A percentile compares a stretch with the other conserved stretches of the same genome.
Conservation (phyloP, 306 rosid genomes). For the Canavalia gladiata region DNA sequence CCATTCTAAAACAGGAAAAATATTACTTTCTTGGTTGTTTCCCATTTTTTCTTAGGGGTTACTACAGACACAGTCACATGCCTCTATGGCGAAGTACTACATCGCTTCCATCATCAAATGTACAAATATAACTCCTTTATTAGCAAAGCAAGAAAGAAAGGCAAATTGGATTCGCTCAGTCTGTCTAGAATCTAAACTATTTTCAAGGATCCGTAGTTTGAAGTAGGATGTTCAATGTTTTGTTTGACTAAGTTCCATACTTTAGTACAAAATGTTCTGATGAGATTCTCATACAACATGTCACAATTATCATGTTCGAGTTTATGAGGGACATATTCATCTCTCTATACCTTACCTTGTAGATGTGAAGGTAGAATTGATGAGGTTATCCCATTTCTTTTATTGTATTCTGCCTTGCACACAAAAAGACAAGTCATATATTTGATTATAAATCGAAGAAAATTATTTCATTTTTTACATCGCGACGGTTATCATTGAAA, state of each 20-base stretch:
- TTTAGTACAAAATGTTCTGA: constrained; percentile 43
- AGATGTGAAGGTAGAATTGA: background rate
- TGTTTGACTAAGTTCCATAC: constrained; percentile 37
- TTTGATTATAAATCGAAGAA: too few relatives aligned
- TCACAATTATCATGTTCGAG: background rate
- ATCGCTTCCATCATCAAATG: constrained; percentile 43
- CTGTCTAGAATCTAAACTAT: constrained; percentile 37
- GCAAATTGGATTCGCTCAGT: constrained; percentile 32
- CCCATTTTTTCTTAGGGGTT: background rate
- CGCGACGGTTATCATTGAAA: too few relatives aligned
- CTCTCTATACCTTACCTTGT: background rate
- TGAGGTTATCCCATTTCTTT: background rate
- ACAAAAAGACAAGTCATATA: too few relatives aligned
- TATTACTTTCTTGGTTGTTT: too few relatives aligned
- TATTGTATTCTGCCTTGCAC: too few relatives aligned
- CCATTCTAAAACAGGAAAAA: too few relatives aligned
- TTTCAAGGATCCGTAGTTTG: constrained; percentile 31
- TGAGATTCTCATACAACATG: constrained; percentile 32
- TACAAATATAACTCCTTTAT: constrained; percentile 22
- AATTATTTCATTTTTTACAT: too few relatives aligned
- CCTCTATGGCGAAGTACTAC: constrained; percentile 16
- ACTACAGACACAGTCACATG: constrained; percentile 39
- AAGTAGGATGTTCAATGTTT: constrained; percentile 25
- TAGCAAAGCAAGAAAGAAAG: constrained; percentile 12
- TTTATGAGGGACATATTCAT: constrained; percentile 15